Evolutionary conservation across 371 early-diverging fungal species (phyloP), one percentile per base, ranked within the genome.

Genomic region (Mortierella polycephala): DNA sequence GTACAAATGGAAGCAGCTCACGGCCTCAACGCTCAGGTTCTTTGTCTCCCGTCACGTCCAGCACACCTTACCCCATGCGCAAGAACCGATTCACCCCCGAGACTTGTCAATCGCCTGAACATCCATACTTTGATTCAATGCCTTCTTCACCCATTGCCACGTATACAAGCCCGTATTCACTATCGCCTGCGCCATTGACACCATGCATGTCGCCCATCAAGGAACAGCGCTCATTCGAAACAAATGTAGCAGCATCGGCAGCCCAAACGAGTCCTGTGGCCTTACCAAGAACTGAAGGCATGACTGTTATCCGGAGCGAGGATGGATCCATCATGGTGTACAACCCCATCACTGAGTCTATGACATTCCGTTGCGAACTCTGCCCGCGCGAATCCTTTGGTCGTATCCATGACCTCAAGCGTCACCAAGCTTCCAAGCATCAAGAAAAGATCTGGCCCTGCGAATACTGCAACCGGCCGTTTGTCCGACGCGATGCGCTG

Each of bases 251-350:
- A 2, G 10, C 55, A 12, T 13, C 64, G 7, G 18, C 62, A 10
- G 18, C 16, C 16, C 57, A 0, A 41, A 13, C 40, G 14, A 42
- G 5, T 14, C 30, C 39, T 42, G 18, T 18, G 10, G 58, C 42
- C 21, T 7, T 44, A 16, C 20, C 46, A 13, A 37, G 55, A 1
- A 57, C 42, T 18, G 53, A 57, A 4, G 58, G 53, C 18, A 57
- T 67, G 68, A 62, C 66, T 1, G 40, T 67, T 12, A 70, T 62
- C 60, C 53, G 54, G n/a, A 57, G 47, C 47, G 60, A 66, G 8
- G 75, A 75, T 50, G 75, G 75, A 1, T 62, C 70, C 46, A 75
- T 75, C 46, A 66, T 66, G 67, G 53, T 70, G 7, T 63, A 54
- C 53, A 70, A 75, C 47, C 56, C 71, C 14, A 7, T 18, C 1